Evolutionary conservation across 2,329 filamentous ascomycete genomes (phyloP).

Genomic region (Penicillium sp.): DNA sequence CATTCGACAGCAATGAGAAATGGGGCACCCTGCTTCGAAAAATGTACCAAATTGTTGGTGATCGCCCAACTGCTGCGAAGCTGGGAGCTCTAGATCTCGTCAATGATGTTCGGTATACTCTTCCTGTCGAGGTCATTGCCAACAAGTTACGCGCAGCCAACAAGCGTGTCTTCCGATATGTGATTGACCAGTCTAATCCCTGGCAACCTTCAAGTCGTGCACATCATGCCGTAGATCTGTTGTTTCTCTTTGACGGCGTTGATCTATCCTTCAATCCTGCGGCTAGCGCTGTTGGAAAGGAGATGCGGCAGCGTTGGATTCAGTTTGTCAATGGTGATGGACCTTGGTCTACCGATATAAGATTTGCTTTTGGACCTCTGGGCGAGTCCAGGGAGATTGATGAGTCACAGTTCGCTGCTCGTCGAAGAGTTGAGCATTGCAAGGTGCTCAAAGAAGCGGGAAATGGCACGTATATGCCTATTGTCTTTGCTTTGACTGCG

Average conservation of each 20-base stretch:
- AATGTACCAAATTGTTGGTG: slow-evolving; percentile 44
- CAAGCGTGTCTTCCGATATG: slow-evolving; percentile 40
- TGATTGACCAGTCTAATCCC: slow-evolving; percentile 50
- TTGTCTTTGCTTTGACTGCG: slow-evolving; percentile 36
- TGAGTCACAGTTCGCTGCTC: slow-evolving; percentile 32
- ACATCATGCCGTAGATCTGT: slow-evolving; percentile 51
- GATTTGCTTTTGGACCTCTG: slow-evolving; percentile 45
- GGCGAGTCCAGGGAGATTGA: slow-evolving; percentile 38
- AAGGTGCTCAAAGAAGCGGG: slow-evolving; percentile 34
- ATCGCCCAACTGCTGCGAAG: slow-evolving; percentile 43
- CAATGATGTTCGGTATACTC: slow-evolving; percentile 33
- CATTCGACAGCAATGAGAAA: slow-evolving; percentile 35
- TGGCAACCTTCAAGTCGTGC: slow-evolving; percentile 49
- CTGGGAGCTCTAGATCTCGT: slow-evolving; percentile 42
- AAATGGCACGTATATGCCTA: slow-evolving; percentile 30
- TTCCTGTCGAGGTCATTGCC: slow-evolving; percentile 34
- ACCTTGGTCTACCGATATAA: slow-evolving; percentile 38
- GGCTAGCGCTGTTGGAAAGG: slow-evolving; percentile 35
- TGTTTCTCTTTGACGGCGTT: slow-evolving; percentile 47
- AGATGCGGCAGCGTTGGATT: slow-evolving; percentile 46
- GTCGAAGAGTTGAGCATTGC: slow-evolving; percentile 36
- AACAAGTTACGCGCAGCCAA: slow-evolving; percentile 27
- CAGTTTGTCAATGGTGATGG: slow-evolving; percentile 37
- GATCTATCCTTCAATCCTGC: slow-evolving; percentile 38
- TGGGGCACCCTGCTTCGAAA: slow-evolving; percentile 37